These are phyloP conservation scores for Chaetomiaceae sp. DNA, from an alignment of 2,329 filamentous ascomycete species.

Conservation along the genomic window DNA sequence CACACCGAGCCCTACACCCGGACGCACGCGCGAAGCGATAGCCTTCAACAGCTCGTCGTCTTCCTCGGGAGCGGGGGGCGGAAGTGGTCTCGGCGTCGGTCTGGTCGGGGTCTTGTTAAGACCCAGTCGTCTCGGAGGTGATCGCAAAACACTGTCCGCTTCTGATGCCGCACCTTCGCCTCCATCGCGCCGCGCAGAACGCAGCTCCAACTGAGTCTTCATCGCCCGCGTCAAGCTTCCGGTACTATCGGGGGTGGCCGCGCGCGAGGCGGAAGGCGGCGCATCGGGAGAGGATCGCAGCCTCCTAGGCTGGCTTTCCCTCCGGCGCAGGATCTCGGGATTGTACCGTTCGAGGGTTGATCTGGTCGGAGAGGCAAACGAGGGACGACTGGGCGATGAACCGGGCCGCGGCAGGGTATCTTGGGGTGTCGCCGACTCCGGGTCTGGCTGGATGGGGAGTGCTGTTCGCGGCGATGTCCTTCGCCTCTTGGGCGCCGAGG, in stretches of 20 bases:
- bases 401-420: slow-evolving; percentile 34
- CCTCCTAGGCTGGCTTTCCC: slow-evolving; percentile 31
- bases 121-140: slow-evolving; percentile 27
- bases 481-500: slow-evolving; percentile 59
- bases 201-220: slow-evolving; percentile 30
- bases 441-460: slow-evolving; percentile 32
- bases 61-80: slow-evolving; percentile 39
- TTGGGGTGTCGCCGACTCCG: slow-evolving; percentile 23
- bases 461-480: slow-evolving; percentile 54
- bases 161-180: background rate
- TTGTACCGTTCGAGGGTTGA: slow-evolving; percentile 59
- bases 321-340: slow-evolving; percentile 49
- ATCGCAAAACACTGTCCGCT: slow-evolving; percentile 20
- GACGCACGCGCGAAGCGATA: slow-evolving; percentile 35
- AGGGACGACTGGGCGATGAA: slow-evolving; percentile 38
- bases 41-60: slow-evolving; percentile 41
- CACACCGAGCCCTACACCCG: slow-evolving; percentile 33
- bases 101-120: slow-evolving; percentile 38
- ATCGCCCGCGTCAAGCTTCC: slow-evolving; percentile 16
- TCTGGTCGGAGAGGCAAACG: slow-evolving; percentile 63
- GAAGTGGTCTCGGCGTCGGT: slow-evolving; percentile 43
- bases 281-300: slow-evolving; percentile 16
- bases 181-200: slow-evolving; percentile 21
- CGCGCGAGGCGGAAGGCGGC: slow-evolving; percentile 16
- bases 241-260: slow-evolving; percentile 21